Evolutionary conservation across 2,329 filamentous ascomycete species (phyloP).

Genomic region (Xylaria hypoxylon): DNA sequence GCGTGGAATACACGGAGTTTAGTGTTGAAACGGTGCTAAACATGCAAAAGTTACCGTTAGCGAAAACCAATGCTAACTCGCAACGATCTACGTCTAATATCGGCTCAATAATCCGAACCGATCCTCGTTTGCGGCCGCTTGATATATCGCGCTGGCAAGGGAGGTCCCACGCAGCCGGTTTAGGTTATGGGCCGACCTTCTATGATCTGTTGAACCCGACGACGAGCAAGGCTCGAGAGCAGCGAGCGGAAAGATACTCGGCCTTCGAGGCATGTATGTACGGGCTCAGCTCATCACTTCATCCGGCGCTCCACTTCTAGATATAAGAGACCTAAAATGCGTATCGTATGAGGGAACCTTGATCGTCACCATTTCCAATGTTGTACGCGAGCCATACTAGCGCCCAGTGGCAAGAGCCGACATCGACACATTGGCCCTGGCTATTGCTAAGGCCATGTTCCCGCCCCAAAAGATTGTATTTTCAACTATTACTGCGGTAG

Average conservation of each 20-base stretch:
- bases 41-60: constrained; percentile 29
- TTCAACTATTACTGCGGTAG: neutral
- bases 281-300: constrained; percentile 18
- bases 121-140: constrained; percentile 23
- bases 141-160: constrained; percentile 30
- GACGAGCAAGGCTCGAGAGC: too few relatives aligned
- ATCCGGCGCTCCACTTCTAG: constrained; percentile 26
- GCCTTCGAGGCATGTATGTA: constrained; percentile 26
- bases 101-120: constrained; percentile 20
- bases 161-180: constrained; percentile 15
- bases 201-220: too few relatives aligned
- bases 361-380: neutral
- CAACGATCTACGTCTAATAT: constrained; percentile 34
- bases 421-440: constrained; percentile 18
- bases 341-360: constrained; percentile 22
- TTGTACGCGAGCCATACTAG: constrained; percentile 28
- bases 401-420: constrained; percentile 16
- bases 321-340: constrained; percentile 35
- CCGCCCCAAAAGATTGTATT: constrained; percentile 1
- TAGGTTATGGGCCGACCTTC: constrained; percentile 30
- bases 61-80: constrained; percentile 5
- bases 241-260: constrained; percentile 21
- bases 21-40: constrained; percentile 34
- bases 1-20: constrained; percentile 25
- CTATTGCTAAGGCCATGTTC: constrained; percentile 20